phyloP scores from a whole-genome alignment of 768 basidiomycete genomes.

The Rhizopogon vulgaris region DNA sequence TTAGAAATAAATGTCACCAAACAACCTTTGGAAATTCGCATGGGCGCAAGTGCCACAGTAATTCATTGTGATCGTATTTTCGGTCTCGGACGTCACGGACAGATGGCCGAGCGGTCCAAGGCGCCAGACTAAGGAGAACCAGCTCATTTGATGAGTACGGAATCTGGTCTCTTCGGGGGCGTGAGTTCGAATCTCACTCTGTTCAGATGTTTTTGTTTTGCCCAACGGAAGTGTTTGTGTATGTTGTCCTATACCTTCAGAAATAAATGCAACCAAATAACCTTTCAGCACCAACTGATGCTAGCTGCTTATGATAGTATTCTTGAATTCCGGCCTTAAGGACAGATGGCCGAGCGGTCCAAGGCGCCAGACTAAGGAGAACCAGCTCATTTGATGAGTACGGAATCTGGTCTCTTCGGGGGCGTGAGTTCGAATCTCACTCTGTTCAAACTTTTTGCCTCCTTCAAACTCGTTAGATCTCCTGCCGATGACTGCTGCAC shows the following conservation, averaged over 20 bases:
- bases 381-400: conserved; percentile 2
- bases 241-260: not conserved
- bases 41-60: too few species aligned
- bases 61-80: not conserved
- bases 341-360: conserved; percentile 84
- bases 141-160: not conserved
- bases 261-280: not conserved
- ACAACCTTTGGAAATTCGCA: not conserved
- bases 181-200: conserved; percentile 14
- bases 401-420: conserved; percentile 2
- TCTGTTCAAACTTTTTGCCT: conserved; percentile 6
- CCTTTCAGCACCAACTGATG: too few species aligned
- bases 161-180: conserved; percentile 6
- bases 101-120: conserved; percentile 89
- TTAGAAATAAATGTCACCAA: not conserved
- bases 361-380: conserved; percentile 80
- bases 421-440: conserved; percentile 14
- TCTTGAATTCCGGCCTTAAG: conserved; percentile 1
- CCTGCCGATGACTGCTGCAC: too few species aligned
- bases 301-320: too few species aligned
- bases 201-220: too few species aligned
- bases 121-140: conserved; percentile 70
- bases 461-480: too few species aligned
- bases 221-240: conserved; percentile 18
- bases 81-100: conserved; percentile 20